Percentiles rank a stretch among this genome's conserved stretches.
Conservation (phyloP, 2,329 filamentous ascomycete species). For the Achaetomium macrosporum region DNA sequence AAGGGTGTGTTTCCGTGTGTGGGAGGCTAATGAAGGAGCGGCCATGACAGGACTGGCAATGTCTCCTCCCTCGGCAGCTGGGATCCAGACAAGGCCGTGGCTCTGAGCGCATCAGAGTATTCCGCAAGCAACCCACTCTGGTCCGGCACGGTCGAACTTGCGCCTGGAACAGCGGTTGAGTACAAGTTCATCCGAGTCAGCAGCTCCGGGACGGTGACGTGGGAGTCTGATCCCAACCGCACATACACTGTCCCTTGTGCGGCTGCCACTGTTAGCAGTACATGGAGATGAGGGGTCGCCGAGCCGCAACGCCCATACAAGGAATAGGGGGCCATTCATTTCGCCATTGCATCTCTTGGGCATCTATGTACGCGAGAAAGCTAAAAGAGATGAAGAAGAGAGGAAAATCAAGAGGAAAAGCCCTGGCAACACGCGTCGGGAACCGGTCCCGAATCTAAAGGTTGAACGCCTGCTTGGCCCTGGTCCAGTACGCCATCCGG, state of each 20-base stretch:
- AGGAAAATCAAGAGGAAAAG: background rate
- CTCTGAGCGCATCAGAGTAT: constrained; percentile 44
- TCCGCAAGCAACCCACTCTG: constrained; percentile 45
- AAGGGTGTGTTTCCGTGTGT: background rate
- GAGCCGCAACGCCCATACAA: too few species aligned
- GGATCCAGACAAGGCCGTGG: constrained; percentile 39
- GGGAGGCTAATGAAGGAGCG: background rate
- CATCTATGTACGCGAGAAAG: too few species aligned
- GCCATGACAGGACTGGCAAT: constrained; percentile 21
- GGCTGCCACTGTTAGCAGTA: constrained; percentile 21
- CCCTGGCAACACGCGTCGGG: too few species aligned
- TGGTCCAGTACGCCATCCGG: constrained; percentile 37
- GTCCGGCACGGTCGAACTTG: constrained; percentile 41
- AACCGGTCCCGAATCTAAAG: constrained; percentile 22
- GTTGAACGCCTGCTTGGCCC: constrained; percentile 44
- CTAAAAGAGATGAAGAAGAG: background rate
- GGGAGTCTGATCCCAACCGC: constrained; percentile 45
- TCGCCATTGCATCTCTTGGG: too few species aligned
- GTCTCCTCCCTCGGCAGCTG: constrained; percentile 42
- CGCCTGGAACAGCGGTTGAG: constrained; percentile 40
- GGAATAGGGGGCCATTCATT: too few species aligned
- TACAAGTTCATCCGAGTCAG: constrained; percentile 53
- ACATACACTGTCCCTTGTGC: constrained; percentile 27
- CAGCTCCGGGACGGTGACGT: constrained; percentile 41
- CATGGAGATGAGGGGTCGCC: constrained; percentile 21